Evolutionary conservation across 306 rosid species (phyloP), one percentile per base, ranked within the genome.

Genomic region (Corylus americana): DNA sequence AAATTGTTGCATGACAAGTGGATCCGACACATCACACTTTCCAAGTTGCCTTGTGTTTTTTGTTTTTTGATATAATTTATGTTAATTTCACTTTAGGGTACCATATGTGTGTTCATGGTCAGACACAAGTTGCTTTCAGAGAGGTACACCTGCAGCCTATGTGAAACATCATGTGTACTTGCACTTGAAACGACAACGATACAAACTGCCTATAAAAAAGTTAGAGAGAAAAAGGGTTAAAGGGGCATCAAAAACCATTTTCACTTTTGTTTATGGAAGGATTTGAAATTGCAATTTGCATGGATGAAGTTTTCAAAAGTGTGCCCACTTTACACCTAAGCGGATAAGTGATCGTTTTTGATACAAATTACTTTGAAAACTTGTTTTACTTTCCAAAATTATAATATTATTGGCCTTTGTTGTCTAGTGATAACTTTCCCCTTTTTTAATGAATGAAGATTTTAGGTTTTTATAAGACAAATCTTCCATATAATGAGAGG

Each of bases 271-370:
- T 42, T 14, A 12, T 2, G 16, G 18, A 29, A 61, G 39, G n/a
- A 5, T 62, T 62, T 11, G 37, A 18, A 27, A 27, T 11, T 12
- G 37, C 48, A 35, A 31, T 13, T 12, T 20, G 37, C 35, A 39
- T 5, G 31, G 22, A 22, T 55, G 12, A 55, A 44, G 70, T 45
- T 53, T 17, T 13, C 29, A 54, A 70, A 79, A 49, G 80, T 4
- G 9, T 35, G 42, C 16, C 61, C 72, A 70, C 82, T 79, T 79
- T 71, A 71, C 76, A 78, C 77, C 20, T 11, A 62, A 57, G 49
- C 27, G 22, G 45, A 67, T 42, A 67, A 35, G 7, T 67, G 72
- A 42, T 67, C 50, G 72, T 8, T 42, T 42, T 17, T 67, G 1
- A 39, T 17, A 8, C n/a, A 18, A 67, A 39, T 67, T 42, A 18